Base-by-base conservation (phyloP, 306 rosid species). In the Urtica urens region DNA sequence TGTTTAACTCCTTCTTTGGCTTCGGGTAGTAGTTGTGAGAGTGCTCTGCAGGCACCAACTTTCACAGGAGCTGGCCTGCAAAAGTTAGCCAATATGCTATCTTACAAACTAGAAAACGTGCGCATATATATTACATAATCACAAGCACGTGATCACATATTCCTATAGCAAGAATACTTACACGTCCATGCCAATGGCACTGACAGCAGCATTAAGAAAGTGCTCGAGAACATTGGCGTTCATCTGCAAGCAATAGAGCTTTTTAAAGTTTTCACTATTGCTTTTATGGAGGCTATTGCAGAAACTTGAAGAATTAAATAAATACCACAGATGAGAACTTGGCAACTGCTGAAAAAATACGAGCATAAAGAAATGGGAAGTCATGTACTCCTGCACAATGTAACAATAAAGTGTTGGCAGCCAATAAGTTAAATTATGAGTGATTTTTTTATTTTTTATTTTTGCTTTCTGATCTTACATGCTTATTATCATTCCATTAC, bases 1-100 rank as follows among this genome's bases (percentile, higher is more conserved):
- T 70, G 86, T 54, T 62, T 59, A 49, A 71, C 57, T 74, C 70
- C 86, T 51, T 74, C 79, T 57, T 75, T 81, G 38, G 75, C 78
- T 70, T 76, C 85, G 64, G 95, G 97, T 46, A 88, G 74, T 58
- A 81, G 90, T 71, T 70, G 79, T 24, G 82, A 74, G 50, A 88
- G 97, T 46, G 93, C 90, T 58, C 80, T 70, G 74, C 95, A 88
- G 43, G 93, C 95, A 66, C 97, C 97, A 46, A 84, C 90, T 78
- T 78, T 88, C 46, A 88, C 82, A 20, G 90, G 90, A 22, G 93
- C 77, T 5, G 97, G 86, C 80, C 97, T 88, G 74, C 57, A 30
- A 45, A 55, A 59, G 11, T 12, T 31, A 4, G n/a, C 18, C 28
- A 51, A 34, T 10, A 22, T 1, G 14, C 10, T 17, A 30, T 31